phyloP scores from a whole-genome alignment of 139 green algal species.

The Asterochloris erici region DNA sequence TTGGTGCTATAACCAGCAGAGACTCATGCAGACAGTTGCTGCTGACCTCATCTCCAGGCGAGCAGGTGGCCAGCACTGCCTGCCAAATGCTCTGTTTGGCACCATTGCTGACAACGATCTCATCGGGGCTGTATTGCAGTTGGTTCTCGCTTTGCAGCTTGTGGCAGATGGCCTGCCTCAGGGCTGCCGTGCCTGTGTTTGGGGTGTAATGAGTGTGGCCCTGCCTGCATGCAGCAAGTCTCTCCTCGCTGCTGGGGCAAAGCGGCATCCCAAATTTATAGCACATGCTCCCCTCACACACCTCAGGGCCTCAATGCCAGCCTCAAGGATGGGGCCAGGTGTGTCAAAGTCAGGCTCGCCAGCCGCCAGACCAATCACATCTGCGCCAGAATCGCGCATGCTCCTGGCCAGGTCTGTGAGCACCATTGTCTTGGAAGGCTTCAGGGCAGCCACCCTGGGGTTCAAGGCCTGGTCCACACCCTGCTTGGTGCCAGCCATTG shows the following conservation, averaged over 20 bases:
- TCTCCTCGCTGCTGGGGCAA: too few species aligned
- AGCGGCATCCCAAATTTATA: too few species aligned
- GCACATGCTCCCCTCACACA: neutral
- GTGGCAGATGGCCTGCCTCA: slow-evolving; percentile 77
- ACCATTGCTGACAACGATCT: slow-evolving; percentile 93
- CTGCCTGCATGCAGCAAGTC: neutral
- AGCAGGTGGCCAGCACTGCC: slow-evolving; percentile 61
- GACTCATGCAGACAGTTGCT: neutral
- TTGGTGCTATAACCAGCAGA: neutral
- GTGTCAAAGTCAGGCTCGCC: slow-evolving; percentile 98
- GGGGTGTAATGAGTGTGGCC: slow-evolving; percentile 93
- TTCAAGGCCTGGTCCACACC: slow-evolving; percentile 48
- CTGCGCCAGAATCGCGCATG: slow-evolving; percentile 71
- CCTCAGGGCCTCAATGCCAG: slow-evolving; percentile 75
- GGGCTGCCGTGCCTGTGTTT: slow-evolving; percentile 78
- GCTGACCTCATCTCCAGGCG: slow-evolving; percentile 65
- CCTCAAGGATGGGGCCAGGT: slow-evolving; percentile 69
- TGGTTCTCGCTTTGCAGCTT: slow-evolving; percentile 92
- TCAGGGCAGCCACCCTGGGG: slow-evolving; percentile 66
- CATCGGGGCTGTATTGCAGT: slow-evolving; percentile 69
- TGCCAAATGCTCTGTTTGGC: slow-evolving; percentile 96
- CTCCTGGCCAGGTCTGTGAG: slow-evolving; percentile 84
- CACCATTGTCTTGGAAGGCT: slow-evolving; percentile 90
- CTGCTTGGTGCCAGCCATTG: neutral
- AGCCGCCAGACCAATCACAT: slow-evolving; percentile 89